Base-by-base conservation (phyloP, 164 flowering plant genomes). In the Macadamia tetraphylla region DNA sequence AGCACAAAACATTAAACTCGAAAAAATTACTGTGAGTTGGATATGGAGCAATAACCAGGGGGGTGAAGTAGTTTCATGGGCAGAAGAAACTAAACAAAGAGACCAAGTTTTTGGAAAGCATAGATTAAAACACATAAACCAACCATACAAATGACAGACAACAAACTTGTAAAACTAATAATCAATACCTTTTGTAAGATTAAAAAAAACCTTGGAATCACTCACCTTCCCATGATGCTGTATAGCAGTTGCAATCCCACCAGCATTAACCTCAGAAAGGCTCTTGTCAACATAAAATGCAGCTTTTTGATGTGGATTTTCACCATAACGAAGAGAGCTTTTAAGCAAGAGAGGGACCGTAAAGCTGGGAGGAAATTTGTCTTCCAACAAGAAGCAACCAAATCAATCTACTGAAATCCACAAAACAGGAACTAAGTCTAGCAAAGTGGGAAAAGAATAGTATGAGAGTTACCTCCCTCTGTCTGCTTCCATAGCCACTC, bases 401-500 rank as follows among this genome's bases (percentile, higher is more conserved):
- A 0, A 29, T 64, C 48, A 56, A 46, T 23, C 29, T 23, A 29
- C 61, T 65, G 12, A 13, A 15, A 59, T 23, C 13, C n/a, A 18
- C 58, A 31, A 31, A 59, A 58, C 12, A 13, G 7, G 1, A 31
- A 58, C 0, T 62, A 60, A 11, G 6, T 6, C 29, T 13, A 13
- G 14, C 0, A 29, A 42, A 61, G 9, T 44, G 60, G 10, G 52
- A 40, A 58, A 57, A 63, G 15, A 14, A 15, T 65, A 52, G 14
- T 29, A 23, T 23, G 23, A 53, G 11, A 35, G 11, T 23, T 79
- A 94, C 96, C 92, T 81, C 81, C 89, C 1, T 5, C 79, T 49
- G 86, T 83, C 70, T 94, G 92, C 74, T 86, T 88, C 99, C 99
- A 91, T 63, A 95, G 70, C 98, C 99, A 95, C 79, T 95, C 97